Percentiles rank a stretch among this genome's conserved stretches.
Evolutionary conservation across 768 basidiomycete genomes (phyloP).

Genomic region (Ramaria sp.): DNA sequence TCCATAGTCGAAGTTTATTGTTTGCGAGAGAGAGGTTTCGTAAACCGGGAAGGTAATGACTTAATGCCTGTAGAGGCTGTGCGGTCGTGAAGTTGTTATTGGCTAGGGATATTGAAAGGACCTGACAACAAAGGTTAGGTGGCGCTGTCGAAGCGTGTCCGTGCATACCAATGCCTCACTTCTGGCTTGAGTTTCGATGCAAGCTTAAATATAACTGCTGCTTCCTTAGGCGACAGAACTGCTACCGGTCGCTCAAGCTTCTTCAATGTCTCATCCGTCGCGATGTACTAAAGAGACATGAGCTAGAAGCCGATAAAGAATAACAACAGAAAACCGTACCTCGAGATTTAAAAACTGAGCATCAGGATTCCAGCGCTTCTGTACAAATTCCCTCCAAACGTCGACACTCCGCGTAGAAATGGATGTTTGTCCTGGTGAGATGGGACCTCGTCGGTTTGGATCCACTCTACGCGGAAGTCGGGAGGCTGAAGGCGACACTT

Average conservation of each 20-base stretch:
- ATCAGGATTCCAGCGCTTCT: conserved; percentile 61
- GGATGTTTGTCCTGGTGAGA: not conserved
- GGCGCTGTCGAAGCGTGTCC: conserved; percentile 1
- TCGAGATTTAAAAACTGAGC: conserved; percentile 69
- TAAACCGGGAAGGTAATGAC: conserved; percentile 68
- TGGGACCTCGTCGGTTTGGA: not conserved
- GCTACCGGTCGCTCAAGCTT: conserved; percentile 63
- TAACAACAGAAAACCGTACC: conserved; percentile 34
- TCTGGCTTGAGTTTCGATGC: conserved; percentile 69
- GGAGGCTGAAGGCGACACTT: not conserved
- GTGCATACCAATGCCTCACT: conserved; percentile 27
- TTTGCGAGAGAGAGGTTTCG: conserved; percentile 73
- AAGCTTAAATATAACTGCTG: conserved; percentile 82
- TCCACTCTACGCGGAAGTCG: conserved; percentile 1
- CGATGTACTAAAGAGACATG: conserved; percentile 48
- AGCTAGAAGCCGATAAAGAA: not conserved
- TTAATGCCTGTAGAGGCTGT: conserved; percentile 45
- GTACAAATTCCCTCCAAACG: conserved; percentile 66
- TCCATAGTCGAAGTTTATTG: conserved; percentile 59
- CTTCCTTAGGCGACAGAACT: conserved; percentile 49
- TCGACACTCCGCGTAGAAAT: conserved; percentile 34
- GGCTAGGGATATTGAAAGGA: conserved; percentile 77
- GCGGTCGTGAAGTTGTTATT: conserved; percentile 61
- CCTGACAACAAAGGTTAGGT: conserved; percentile 26
- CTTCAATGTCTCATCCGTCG: conserved; percentile 65